Evolutionary conservation across 2,329 filamentous ascomycete genomes (phyloP).

Genomic region (Ceratocystis alfenasii): DNA sequence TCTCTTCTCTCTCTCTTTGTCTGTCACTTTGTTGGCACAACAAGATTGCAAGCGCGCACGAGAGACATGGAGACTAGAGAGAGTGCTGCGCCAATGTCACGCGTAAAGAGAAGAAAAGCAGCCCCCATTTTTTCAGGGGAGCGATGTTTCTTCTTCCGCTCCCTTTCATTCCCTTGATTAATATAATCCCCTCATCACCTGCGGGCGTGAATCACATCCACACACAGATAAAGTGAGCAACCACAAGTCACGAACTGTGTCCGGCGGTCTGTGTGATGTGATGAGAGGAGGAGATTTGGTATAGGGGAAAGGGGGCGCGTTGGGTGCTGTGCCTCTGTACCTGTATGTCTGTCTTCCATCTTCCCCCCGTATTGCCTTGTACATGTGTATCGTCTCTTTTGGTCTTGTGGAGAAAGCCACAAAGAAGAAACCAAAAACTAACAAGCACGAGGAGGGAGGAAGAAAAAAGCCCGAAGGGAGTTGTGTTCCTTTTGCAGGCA

Average conservation of each 20-base stretch:
- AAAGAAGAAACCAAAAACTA: neutral
- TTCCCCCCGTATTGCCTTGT: neutral
- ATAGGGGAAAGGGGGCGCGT: neutral
- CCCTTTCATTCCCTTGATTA: no score
- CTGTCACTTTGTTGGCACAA: no score
- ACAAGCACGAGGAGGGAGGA: neutral
- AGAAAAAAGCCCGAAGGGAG: neutral
- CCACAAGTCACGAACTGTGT: neutral
- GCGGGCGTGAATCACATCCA: neutral
- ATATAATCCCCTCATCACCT: neutral
- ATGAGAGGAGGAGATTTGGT: neutral
- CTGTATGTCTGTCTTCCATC: neutral
- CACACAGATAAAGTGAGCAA: neutral
- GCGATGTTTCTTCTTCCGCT: no score
- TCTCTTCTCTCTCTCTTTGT: no score
- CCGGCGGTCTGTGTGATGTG: neutral
- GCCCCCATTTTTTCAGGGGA: no score
- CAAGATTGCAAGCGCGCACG: no score
- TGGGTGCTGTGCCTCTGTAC: neutral
- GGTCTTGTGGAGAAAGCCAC: neutral
- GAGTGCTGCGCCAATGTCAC: no score
- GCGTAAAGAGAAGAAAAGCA: no score
- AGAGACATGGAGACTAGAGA: no score
- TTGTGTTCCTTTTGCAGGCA: neutral
- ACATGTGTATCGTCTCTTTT: conserved; percentile 1